Percentiles rank a stretch among this genome's conserved stretches.
Evolutionary conservation across 2,329 filamentous ascomycete genomes (phyloP).

Genomic region (Penicillium sp.): DNA sequence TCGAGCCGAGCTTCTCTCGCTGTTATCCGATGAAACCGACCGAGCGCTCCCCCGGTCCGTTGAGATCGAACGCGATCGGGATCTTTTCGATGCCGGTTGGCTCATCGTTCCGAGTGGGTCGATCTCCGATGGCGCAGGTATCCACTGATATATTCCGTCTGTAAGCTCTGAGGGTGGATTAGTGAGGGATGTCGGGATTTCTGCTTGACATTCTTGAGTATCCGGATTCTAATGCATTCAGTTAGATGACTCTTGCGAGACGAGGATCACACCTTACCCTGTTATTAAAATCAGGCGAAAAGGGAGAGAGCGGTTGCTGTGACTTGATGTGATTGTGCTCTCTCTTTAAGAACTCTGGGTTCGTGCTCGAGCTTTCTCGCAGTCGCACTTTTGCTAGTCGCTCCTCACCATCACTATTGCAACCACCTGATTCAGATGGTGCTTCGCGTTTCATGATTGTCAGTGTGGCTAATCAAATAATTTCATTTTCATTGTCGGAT

Average conservation of each 20-base stretch:
- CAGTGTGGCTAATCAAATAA: background rate
- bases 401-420: slow-evolving; percentile 3
- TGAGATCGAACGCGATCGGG: slow-evolving; percentile 1
- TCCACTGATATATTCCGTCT: background rate
- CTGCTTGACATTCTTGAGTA: background rate
- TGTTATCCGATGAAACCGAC: slow-evolving; percentile 9
- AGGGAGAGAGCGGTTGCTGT: slow-evolving; percentile 2
- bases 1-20: slow-evolving; percentile 7
- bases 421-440: background rate
- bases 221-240: background rate
- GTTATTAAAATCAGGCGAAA: background rate
- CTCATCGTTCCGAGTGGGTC: background rate
- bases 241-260: background rate
- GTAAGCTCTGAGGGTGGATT: background rate
- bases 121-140: background rate
- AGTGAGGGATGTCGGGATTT: background rate
- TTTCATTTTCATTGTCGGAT: background rate
- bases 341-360: background rate
- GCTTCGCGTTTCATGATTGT: slow-evolving; percentile 7
- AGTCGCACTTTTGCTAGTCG: slow-evolving; percentile 1
- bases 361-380: slow-evolving; percentile 1
- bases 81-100: background rate
- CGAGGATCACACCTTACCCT: background rate
- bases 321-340: background rate
- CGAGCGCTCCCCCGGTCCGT: slow-evolving; percentile 8